phyloP scores from a whole-genome alignment of 257 asterid genomes.

The Solanum tarapatanum region DNA sequence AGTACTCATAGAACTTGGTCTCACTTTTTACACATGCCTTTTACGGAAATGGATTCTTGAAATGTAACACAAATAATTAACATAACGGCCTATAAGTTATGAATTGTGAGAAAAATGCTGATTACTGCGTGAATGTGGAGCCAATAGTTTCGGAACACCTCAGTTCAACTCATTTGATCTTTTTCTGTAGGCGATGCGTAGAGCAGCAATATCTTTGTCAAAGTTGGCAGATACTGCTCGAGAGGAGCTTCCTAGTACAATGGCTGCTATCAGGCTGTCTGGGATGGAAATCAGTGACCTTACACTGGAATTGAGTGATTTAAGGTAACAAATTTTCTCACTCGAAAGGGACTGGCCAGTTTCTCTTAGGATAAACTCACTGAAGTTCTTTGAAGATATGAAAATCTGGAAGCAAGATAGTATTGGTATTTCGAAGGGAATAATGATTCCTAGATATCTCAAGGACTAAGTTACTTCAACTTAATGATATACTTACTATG shows the following conservation, averaged over 20 bases:
- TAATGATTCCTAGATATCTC: neutral
- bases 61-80: neutral
- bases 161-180: neutral
- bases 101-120: neutral
- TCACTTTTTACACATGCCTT: neutral
- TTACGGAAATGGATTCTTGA: neutral
- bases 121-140: neutral
- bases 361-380: neutral
- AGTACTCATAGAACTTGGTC: neutral
- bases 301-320: slow-evolving; percentile 70
- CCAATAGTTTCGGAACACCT: neutral
- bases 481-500: neutral
- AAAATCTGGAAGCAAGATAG: neutral
- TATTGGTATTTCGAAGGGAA: neutral
- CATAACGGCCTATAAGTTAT: neutral
- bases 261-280: slow-evolving; percentile 80
- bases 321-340: slow-evolving; percentile 40
- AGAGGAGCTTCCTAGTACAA: slow-evolving; percentile 84
- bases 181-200: slow-evolving; percentile 66
- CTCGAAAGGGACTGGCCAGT: neutral
- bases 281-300: slow-evolving; percentile 93
- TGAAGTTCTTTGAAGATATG: neutral
- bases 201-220: slow-evolving; percentile 70
- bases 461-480: neutral
- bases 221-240: slow-evolving; percentile 80